Percentiles rank a stretch among this genome's conserved stretches.
Evolutionary conservation across 2,329 filamentous ascomycete species (phyloP).

Genomic region (Talaromyces rugulosus): DNA sequence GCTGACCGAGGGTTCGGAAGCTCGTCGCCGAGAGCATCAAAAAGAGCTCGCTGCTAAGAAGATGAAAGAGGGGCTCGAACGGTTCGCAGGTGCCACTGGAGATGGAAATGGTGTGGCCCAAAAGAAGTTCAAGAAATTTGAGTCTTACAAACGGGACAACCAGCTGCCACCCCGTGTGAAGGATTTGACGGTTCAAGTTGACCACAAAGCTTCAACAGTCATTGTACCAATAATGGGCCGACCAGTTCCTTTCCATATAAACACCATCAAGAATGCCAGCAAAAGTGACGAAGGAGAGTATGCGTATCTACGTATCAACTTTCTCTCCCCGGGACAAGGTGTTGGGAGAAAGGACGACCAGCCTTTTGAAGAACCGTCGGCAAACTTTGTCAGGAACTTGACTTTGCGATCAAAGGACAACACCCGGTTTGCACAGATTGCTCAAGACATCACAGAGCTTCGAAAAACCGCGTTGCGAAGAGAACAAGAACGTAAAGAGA

Average conservation of each 20-base stretch:
- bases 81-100: slow-evolving; percentile 80
- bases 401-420: slow-evolving; percentile 92
- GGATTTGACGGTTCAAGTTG: slow-evolving; percentile 84
- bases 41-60: slow-evolving; percentile 85
- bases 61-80: slow-evolving; percentile 77
- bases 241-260: slow-evolving; percentile 95
- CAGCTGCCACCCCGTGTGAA: slow-evolving; percentile 79
- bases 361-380: slow-evolving; percentile 92
- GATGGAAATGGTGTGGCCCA: slow-evolving; percentile 85
- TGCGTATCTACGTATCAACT: slow-evolving; percentile 92
- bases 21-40: slow-evolving; percentile 82
- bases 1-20: slow-evolving; percentile 84
- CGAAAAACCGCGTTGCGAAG: slow-evolving; percentile 88
- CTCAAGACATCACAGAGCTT: slow-evolving; percentile 89
- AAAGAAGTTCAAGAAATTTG: slow-evolving; percentile 98
- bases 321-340: slow-evolving; percentile 93
- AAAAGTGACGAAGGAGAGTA: slow-evolving; percentile 95
- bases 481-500: slow-evolving; percentile 98
- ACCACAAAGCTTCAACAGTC: slow-evolving; percentile 83
- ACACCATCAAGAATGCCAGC: slow-evolving; percentile 97
- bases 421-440: slow-evolving; percentile 83
- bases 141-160: slow-evolving; percentile 97
- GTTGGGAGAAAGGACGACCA: slow-evolving; percentile 96
- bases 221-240: slow-evolving; percentile 96
- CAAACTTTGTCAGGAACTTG: slow-evolving; percentile 91